Evolutionary conservation across 176 grass and related monocot genomes (phyloP).

Genomic region (Urochloa ruziziensis): DNA sequence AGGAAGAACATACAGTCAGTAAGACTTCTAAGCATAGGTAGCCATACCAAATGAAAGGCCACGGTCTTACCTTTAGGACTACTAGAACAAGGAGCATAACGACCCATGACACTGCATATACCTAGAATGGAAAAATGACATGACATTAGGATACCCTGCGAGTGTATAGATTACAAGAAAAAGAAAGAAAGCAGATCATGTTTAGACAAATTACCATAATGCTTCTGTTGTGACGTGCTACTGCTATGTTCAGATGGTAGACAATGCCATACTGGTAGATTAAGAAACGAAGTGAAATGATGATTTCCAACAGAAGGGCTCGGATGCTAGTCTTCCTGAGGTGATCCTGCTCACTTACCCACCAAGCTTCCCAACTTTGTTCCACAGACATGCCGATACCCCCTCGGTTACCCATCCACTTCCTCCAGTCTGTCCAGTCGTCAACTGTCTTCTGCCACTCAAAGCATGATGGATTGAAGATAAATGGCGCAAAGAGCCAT

Average conservation of each 20-base stretch:
- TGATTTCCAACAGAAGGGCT: constrained; percentile 76
- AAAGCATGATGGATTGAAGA: constrained; percentile 93
- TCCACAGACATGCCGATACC: constrained; percentile 75
- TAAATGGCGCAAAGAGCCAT: constrained; percentile 86
- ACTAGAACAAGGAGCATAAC: constrained; percentile 88
- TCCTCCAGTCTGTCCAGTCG: constrained; percentile 93
- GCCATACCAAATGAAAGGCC: constrained; percentile 4
- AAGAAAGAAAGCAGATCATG: background rate
- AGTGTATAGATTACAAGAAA: constrained; percentile 2
- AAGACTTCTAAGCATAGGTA: background rate
- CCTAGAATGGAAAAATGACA: constrained; percentile 47
- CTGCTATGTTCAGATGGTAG: constrained; percentile 87
- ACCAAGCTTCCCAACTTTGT: constrained; percentile 96
- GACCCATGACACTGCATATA: constrained; percentile 90
- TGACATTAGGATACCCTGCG: constrained; percentile 9
- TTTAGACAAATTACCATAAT: constrained; percentile 62
- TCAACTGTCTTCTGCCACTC: constrained; percentile 92
- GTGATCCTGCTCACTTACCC: constrained; percentile 77
- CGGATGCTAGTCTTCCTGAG: constrained; percentile 67
- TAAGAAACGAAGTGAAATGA: constrained; percentile 86
- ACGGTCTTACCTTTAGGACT: constrained; percentile 72
- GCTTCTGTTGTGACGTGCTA: constrained; percentile 59
- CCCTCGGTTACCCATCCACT: constrained; percentile 80
- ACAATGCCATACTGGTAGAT: constrained; percentile 99
- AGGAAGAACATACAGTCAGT: constrained; percentile 19